Conservation (phyloP, 1,284 basidiomycete species). For the Phellopilus nigrolimitatus region DNA sequence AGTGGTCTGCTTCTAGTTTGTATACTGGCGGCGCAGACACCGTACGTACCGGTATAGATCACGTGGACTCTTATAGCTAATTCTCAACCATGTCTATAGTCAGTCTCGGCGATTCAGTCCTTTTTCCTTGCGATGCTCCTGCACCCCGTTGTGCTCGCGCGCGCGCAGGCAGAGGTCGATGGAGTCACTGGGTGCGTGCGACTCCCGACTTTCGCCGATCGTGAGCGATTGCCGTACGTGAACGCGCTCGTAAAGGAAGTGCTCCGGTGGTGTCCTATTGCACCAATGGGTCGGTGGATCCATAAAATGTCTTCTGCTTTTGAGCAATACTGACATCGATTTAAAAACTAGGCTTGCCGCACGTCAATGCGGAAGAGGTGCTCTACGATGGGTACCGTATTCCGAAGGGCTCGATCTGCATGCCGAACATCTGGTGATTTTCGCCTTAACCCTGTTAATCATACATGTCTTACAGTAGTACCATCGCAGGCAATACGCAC, state of each 20-base stretch:
- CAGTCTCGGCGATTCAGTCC: constrained; percentile 16
- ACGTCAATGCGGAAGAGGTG: constrained; percentile 9
- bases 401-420: constrained; percentile 6
- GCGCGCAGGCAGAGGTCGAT: constrained; percentile 28
- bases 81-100: background rate
- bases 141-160: constrained; percentile 9
- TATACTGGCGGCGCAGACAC: constrained; percentile 19
- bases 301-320: background rate
- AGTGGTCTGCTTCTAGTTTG: constrained; percentile 12
- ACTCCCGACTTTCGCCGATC: constrained; percentile 28
- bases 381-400: constrained; percentile 2
- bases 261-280: constrained; percentile 10
- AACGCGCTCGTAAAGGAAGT: constrained; percentile 28
- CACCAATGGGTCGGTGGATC: background rate
- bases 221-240: constrained; percentile 26
- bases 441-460: background rate
- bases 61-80: too few species aligned
- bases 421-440: constrained; percentile 13
- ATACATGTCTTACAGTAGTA: too few species aligned
- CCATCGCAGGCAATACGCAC: constrained; percentile 9
- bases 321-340: background rate
- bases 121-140: constrained; percentile 20
- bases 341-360: background rate
- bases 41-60: background rate
- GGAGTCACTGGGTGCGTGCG: constrained; percentile 24